phyloP scores from a whole-genome alignment of 208 protist species.

The Porcisia hertigi region DNA sequence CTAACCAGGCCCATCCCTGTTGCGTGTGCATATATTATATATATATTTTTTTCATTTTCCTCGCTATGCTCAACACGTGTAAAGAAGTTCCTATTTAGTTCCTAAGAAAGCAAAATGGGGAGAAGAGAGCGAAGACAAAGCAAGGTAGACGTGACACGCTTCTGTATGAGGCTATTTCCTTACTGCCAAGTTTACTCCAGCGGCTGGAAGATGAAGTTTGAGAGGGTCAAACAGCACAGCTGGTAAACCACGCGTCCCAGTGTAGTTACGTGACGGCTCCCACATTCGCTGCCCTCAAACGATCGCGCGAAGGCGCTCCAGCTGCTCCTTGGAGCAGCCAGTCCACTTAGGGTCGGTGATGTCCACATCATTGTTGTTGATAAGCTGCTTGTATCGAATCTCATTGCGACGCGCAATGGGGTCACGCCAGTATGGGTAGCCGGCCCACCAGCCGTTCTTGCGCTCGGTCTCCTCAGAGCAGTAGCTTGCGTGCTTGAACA shows the following conservation, averaged over 20 bases:
- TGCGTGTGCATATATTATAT: no score
- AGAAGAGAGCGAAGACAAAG: constrained; percentile 8
- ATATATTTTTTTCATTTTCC: not conserved
- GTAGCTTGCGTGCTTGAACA: constrained; percentile 83
- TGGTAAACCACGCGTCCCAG: not conserved
- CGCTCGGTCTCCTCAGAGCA: constrained; percentile 92
- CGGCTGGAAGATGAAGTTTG: not conserved
- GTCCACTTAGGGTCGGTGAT: constrained; percentile 92
- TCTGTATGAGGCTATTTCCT: constrained; percentile 5
- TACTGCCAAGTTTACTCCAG: constrained; percentile 7
- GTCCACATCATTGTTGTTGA: constrained; percentile 88
- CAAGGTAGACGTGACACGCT: not conserved
- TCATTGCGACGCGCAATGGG: constrained; percentile 90
- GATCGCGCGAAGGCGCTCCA: constrained; percentile 64
- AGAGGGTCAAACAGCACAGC: not conserved
- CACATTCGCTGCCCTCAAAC: constrained; percentile 33
- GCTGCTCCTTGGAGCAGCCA: constrained; percentile 78
- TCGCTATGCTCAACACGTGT: not conserved
- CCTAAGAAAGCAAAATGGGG: constrained; percentile 16
- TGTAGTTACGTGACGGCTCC: not conserved
- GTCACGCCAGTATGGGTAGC: constrained; percentile 93
- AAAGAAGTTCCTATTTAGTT: constrained; percentile 5
- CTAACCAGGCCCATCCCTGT: no score
- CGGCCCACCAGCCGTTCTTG: constrained; percentile 83
- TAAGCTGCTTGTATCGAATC: constrained; percentile 83